A percentile compares a stretch with the other conserved stretches of the same genome.
These are phyloP conservation scores for Thoreauomyces humboldtii DNA, from an alignment of 192 early-diverging fungal species.

Conservation along the genomic window DNA sequence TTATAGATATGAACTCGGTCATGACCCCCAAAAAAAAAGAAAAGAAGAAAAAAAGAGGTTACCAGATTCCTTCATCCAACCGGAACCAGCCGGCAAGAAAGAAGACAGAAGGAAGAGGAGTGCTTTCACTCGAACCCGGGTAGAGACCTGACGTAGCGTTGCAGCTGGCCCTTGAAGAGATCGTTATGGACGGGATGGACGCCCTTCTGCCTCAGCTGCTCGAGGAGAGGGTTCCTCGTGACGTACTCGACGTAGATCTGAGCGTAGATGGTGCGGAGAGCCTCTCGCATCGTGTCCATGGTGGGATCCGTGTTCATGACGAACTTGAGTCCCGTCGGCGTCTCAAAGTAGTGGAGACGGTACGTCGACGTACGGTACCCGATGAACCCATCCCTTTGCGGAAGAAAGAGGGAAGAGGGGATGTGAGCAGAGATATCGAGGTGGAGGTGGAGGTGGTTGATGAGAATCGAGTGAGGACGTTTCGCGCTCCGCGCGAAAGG, in stretches of 20 bases:
- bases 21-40: too few relatives aligned
- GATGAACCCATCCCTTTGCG: slow-evolving; percentile 64
- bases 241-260: slow-evolving; percentile 93
- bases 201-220: background rate
- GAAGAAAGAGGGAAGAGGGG: too few relatives aligned
- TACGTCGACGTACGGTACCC: slow-evolving; percentile 80
- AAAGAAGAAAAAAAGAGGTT: too few relatives aligned
- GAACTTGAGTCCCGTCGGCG: slow-evolving; percentile 83
- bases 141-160: slow-evolving; percentile 29
- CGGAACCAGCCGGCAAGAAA: too few relatives aligned
- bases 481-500: too few relatives aligned
- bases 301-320: slow-evolving; percentile 79
- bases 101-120: too few relatives aligned
- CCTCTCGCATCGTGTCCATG: slow-evolving; percentile 60
- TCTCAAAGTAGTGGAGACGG: slow-evolving; percentile 89
- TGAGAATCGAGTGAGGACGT: too few relatives aligned
- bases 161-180: slow-evolving; percentile 36
- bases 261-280: slow-evolving; percentile 76
- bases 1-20: too few relatives aligned
- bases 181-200: slow-evolving; percentile 38
- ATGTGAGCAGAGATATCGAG: too few relatives aligned
- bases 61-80: too few relatives aligned
- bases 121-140: slow-evolving; percentile 40
- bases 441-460: background rate
- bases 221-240: slow-evolving; percentile 79